phyloP scores from a whole-genome alignment of 108 stramenopile species.

The Seminavis robusta region DNA sequence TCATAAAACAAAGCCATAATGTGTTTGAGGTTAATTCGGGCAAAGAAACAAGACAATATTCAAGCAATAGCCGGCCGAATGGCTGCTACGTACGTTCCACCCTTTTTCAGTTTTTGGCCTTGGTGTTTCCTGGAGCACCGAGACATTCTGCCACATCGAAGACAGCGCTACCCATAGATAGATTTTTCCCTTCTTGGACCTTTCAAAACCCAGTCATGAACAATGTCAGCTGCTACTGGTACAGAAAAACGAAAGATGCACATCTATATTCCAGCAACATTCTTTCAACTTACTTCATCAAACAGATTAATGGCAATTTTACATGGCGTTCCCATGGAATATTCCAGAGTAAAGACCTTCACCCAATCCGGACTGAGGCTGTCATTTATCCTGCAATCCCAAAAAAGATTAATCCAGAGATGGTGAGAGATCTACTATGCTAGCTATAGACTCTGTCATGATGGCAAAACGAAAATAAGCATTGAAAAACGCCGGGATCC shows the following conservation, averaged over 20 bases:
- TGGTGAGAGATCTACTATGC: not conserved
- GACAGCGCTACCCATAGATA: constrained; percentile 45
- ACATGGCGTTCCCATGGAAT: constrained; percentile 55
- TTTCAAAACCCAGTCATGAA: no score
- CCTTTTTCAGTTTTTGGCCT: constrained; percentile 61
- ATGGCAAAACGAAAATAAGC: not conserved
- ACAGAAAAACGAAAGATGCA: no score
- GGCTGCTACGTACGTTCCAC: no score
- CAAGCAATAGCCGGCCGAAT: no score
- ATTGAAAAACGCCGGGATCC: no score
- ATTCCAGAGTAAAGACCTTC: constrained; percentile 40
- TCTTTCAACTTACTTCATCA: constrained; percentile 43
- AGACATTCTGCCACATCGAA: constrained; percentile 65
- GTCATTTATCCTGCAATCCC: constrained; percentile 43
- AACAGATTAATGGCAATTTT: constrained; percentile 35
- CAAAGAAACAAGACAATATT: no score
- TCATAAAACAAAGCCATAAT: no score
- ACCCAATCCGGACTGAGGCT: constrained; percentile 60
- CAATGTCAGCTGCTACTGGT: no score
- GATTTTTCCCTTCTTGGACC: constrained; percentile 7
- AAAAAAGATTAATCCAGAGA: not conserved
- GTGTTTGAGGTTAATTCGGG: no score
- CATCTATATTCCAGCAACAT: no score
- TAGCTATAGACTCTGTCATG: not conserved
- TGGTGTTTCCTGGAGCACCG: constrained; percentile 52